phyloP scores from a whole-genome alignment of 768 basidiomycete species.

The Boletus reticulatus region DNA sequence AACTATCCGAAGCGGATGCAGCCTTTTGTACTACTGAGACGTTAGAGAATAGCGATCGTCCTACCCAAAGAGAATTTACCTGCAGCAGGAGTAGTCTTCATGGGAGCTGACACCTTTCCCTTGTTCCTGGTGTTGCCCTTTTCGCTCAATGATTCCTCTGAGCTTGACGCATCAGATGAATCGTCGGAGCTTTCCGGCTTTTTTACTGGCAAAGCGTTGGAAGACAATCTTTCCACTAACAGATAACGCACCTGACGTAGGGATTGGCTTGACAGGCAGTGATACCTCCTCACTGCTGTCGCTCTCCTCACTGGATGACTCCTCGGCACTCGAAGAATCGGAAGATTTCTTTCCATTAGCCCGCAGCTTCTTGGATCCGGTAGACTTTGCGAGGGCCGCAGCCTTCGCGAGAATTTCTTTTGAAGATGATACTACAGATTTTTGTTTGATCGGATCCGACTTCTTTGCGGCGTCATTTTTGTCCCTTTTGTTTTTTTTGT shows the following conservation, averaged over 20 bases:
- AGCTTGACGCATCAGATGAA: constrained; percentile 6
- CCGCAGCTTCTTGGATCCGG: background rate
- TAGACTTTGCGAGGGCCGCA: constrained; percentile 22
- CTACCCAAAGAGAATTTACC: constrained; percentile 6
- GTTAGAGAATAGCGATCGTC: background rate
- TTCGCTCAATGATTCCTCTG: constrained; percentile 15
- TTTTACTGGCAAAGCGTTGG: background rate
- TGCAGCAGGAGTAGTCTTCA: constrained; percentile 42
- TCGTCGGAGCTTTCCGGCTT: background rate
- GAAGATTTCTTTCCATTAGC: background rate
- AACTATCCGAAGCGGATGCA: background rate
- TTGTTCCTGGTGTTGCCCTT: background rate
- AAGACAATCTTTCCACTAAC: background rate
- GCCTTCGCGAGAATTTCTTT: constrained; percentile 46
- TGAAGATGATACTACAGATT: constrained; percentile 26
- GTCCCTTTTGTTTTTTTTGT: constrained; percentile 32
- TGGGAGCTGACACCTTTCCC: constrained; percentile 29
- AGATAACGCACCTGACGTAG: background rate
- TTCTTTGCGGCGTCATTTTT: constrained; percentile 34
- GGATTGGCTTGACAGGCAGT: background rate
- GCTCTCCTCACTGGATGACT: constrained; percentile 7
- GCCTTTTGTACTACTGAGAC: background rate
- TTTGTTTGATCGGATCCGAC: constrained; percentile 21
- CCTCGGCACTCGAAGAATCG: constrained; percentile 2
- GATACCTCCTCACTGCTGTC: background rate